Evolutionary conservation across 106 monocot species (phyloP), one percentile per base, ranked within the genome.

Genomic region (Apostasia shenzhenica): DNA sequence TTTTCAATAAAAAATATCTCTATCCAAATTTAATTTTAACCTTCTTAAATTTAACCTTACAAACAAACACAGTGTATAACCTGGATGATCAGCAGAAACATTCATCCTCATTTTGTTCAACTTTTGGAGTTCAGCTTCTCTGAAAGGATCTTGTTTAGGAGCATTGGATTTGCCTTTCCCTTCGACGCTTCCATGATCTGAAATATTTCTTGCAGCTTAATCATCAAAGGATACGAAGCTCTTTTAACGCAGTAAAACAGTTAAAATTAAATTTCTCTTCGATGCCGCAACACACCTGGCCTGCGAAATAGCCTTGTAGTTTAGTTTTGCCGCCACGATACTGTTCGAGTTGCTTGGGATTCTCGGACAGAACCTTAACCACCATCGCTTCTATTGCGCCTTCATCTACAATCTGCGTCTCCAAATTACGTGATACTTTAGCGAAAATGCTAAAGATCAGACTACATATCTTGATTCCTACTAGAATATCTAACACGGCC

Each of bases 151-250:
- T 87, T 92, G 67, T 86, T 89, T 50, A 97, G 59, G 73, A 92
- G 82, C 54, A 75, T 73, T 48, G 95, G 95, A 75, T 89, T 97
- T 60, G 95, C 95, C 80, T 97, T 97, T 2, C 95, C 95, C 73
- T 97, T 97, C 1, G 95, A 97, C 73, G 72, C 84, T 72, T 89
- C 92, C 95, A 97, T 97, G 72, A 86, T 86, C 95, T 97, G 72
- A 43, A 73, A 55, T 47, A 41, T 2, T 48, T 43, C 61, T 43
- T 43, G 3, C 61, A 61, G 3, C 65, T 40, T 72, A 6, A 63
- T 45, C 49, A 14, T 52, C 9, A 39, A 40, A 48, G 8, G n/a
- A 5, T 26, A 48, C 6, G 61, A 47, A 48, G 37, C 61, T 51
- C 63, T 2, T 6, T 39, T 42, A 44, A 54, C 14, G n/a, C 2